Conservation (phyloP, 306 rosid species). For the Vigna hirtella region DNA sequence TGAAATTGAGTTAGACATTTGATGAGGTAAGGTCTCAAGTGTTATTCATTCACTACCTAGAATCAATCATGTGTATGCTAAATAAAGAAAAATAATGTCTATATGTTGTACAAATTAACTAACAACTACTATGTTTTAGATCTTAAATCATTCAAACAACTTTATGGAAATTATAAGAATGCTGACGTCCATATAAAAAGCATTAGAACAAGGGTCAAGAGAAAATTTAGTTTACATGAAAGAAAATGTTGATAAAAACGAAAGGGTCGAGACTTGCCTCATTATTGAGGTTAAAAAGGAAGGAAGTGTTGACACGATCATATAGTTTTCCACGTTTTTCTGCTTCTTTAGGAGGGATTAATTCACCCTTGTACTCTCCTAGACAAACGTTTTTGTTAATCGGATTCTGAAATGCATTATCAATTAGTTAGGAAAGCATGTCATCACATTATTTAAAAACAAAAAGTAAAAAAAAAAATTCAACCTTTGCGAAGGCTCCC, state of each 20-base stretch:
- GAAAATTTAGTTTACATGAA: background rate
- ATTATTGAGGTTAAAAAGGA: conserved; percentile 86
- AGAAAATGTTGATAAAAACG: no score
- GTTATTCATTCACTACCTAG: no score
- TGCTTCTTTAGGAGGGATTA: conserved; percentile 75
- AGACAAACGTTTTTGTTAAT: conserved; percentile 79
- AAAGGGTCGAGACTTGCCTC: conserved; percentile 54
- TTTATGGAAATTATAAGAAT: background rate
- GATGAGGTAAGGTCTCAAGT: no score
- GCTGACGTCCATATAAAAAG: background rate
- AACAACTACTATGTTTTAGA: background rate
- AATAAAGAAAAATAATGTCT: background rate
- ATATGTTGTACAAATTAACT: background rate
- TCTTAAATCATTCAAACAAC: background rate
- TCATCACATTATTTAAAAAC: background rate
- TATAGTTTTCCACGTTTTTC: conserved; percentile 86
- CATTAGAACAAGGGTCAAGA: background rate
- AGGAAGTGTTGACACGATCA: conserved; percentile 73
- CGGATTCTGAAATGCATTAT: conserved; percentile 65
- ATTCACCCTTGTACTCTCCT: conserved; percentile 92
- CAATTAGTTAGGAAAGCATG: conserved; percentile 34
- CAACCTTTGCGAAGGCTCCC: conserved; percentile 95
- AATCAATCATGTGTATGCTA: no score
- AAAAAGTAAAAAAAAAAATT: conserved; percentile 2
- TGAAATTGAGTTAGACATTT: no score